Evolutionary conservation across 352 stramenopile species (phyloP), one percentile per base, ranked within the genome.

Genomic region (Aphanomyces astaci): DNA sequence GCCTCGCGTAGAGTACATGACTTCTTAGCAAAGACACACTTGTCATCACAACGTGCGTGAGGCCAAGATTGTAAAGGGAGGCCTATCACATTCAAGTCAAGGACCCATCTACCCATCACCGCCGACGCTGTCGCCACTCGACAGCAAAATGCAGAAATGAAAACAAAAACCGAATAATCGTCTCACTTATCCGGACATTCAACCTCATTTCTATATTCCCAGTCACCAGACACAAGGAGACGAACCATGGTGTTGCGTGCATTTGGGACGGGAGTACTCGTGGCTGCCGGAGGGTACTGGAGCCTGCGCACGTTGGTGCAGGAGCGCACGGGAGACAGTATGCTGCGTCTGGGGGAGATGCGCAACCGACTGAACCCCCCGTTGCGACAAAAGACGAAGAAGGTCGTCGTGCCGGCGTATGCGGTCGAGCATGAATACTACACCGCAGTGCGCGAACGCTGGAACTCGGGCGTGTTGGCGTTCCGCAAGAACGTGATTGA

Each of bases 341-440:
- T 63, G 17, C 31, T 63, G 17, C 54, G 54, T 32, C 13, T 63
- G 15, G 54, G 33, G 2, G 54, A 45, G 19, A 45, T 63, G 28
- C 54, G 54, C 54, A 63, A 45, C n/a, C 54, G 54, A 7, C 22
- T 63, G 30, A 63, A 63, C 54, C 54, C 54, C 2, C 54, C 54
- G 13, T n/a, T 63, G 30, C 54, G 54, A 63, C 30, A 48, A 32
- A 48, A 45, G 30, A 63, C 54, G 36, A 59, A n/a, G 19, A 63
- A 63, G 54, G 25, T 22, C 5, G n/a, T 27, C 13, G 17, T 63
- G 17, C 30, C 54, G n/a, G 15, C 30, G 30, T 48, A 63, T 32
- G 54, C 31, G 15, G 54, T 63, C 13, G 59, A 66, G 32, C 59
- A 66, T 28, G 59, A 66, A 48, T 66, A 66, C 59, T 66, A 66